Evolutionary conservation across 148 eudicot species (phyloP).

Genomic region (Rheum nobile): DNA sequence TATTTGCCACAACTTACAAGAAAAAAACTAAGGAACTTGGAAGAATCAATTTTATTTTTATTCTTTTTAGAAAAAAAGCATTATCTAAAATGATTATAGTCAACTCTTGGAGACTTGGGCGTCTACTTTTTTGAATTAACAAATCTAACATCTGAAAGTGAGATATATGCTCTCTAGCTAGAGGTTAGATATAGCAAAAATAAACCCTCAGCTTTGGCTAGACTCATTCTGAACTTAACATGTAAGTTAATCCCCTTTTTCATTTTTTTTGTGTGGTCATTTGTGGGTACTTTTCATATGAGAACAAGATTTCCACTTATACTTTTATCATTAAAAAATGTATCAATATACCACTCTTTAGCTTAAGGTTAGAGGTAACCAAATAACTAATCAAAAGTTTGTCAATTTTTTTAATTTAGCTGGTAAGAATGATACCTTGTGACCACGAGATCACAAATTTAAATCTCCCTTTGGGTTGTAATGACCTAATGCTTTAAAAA

Average conservation of each 20-base stretch:
- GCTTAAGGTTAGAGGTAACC: background rate
- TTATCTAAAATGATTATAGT: background rate
- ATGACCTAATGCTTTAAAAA: too few relatives aligned
- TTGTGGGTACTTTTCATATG: background rate
- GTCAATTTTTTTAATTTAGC: too few relatives aligned
- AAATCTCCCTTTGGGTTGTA: too few relatives aligned
- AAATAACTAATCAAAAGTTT: background rate
- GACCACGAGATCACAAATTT: too few relatives aligned
- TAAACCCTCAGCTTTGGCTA: background rate
- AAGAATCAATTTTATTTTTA: background rate
- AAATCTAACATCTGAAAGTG: background rate
- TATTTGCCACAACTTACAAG: background rate
- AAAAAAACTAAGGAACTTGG: background rate
- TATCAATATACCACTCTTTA: background rate
- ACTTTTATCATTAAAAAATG: background rate
- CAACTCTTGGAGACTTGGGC: background rate
- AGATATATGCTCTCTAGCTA: conserved; percentile 1
- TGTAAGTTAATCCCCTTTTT: background rate
- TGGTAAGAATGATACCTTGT: too few relatives aligned
- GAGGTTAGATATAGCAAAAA: background rate
- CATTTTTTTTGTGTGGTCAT: background rate
- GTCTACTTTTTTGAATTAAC: background rate
- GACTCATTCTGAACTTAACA: background rate
- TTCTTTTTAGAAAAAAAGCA: background rate
- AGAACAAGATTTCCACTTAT: background rate